A percentile compares a stretch with the other conserved stretches of the same genome.
Evolutionary conservation across 331 rosid species (phyloP).

Genomic region (Pyracantha coccinea): DNA sequence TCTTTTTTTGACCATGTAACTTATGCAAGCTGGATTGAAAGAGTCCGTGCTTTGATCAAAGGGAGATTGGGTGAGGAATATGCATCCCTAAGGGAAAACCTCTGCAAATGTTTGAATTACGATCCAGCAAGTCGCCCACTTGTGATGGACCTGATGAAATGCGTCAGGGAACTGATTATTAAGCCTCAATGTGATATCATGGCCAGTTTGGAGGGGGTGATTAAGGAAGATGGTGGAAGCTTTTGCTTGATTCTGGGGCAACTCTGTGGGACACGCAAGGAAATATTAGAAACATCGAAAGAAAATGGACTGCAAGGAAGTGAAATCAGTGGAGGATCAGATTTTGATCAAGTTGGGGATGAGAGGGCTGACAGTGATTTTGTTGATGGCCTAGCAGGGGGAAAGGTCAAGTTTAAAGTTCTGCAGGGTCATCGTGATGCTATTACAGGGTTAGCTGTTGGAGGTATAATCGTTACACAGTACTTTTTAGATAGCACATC

Average conservation of each 20-base stretch:
- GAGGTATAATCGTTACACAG: constrained; percentile 43
- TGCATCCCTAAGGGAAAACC: constrained; percentile 33
- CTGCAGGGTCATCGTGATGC: constrained; percentile 77
- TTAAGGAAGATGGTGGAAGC: constrained; percentile 9
- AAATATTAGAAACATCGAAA: constrained; percentile 17
- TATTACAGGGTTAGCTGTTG: constrained; percentile 68
- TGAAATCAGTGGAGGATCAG: constrained; percentile 15
- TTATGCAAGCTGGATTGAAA: constrained; percentile 47
- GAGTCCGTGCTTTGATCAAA: constrained; percentile 47
- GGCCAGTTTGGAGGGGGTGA: constrained; percentile 31
- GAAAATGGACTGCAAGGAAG: constrained; percentile 30
- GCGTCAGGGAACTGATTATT: constrained; percentile 47
- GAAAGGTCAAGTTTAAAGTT: constrained; percentile 49
- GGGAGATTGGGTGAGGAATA: constrained; percentile 43
- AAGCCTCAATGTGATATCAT: constrained; percentile 42
- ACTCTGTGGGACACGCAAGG: constrained; percentile 33
- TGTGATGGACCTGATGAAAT: constrained; percentile 50
- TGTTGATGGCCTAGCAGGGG: constrained; percentile 42
- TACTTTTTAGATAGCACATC: neutral
- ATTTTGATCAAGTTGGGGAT: constrained; percentile 23
- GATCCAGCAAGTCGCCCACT: constrained; percentile 59
- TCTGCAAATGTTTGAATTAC: constrained; percentile 47
- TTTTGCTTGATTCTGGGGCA: constrained; percentile 55
- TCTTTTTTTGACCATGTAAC: constrained; percentile 23
- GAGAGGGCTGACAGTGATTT: constrained; percentile 29